Evolutionary conservation across 192 early-diverging fungal genomes (phyloP), one percentile per base, ranked within the genome.

Genomic region (Phlyctochytrium planicorne): DNA sequence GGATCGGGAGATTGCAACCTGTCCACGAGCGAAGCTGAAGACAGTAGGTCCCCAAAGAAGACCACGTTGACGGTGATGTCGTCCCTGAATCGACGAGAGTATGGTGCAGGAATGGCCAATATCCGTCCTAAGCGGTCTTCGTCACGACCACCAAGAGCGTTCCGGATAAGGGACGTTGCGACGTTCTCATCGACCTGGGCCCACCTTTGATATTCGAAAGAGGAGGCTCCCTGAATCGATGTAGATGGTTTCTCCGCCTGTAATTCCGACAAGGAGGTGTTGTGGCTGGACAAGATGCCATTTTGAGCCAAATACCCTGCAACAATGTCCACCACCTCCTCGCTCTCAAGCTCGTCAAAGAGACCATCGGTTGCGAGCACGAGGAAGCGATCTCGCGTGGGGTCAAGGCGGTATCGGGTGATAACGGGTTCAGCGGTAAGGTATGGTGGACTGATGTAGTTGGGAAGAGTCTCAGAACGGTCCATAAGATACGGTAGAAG

Each of bases 21-120:
- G 40, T 47, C n/a, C n/a, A n/a, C n/a, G n/a, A n/a, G n/a, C n/a
- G n/a, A n/a, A n/a, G n/a, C n/a, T n/a, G n/a, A n/a, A n/a, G n/a
- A n/a, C n/a, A n/a, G n/a, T n/a, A n/a, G 40, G 14, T 57, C 52
- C 2, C 67, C 30, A 50, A 84, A 82, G 32, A 75, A 78, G 29
- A 84, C 34, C 17, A 84, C 77, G 52, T 69, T 76, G 25, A 77
- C 79, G 1, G 80, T 84, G 30, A 82, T 70, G 63, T 84, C 82
- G 59, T 84, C 82, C 14, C 81, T 17, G 33, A 63, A 70, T 29
- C 71, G 50, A 1, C 82, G 52, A 33, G 65, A 59, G 25, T 69
- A 29, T 24, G 80, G 80, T 0, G 68, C 34, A 0, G 71, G 75
- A 34, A 84, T 77, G 25, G 29, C 27, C 24, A 84, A 36, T 17